Conservation (phyloP, 768 basidiomycete species). For the Paxillus involutus region DNA sequence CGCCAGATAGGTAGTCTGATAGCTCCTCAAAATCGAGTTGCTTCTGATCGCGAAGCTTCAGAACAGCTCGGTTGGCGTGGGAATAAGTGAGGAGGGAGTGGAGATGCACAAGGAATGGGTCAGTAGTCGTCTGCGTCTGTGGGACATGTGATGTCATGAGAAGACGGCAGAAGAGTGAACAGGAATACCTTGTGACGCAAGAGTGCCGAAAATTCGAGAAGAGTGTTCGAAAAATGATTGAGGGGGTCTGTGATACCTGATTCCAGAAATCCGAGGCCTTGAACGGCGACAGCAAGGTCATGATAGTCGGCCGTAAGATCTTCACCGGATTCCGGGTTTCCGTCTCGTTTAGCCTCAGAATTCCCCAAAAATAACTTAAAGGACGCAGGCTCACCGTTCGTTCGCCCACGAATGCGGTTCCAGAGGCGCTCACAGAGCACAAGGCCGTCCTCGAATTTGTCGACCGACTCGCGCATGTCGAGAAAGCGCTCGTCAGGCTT, state of each 20-base stretch:
- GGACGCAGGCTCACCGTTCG: constrained; percentile 69
- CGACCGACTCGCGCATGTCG: constrained; percentile 86
- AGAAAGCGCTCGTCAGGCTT: constrained; percentile 98
- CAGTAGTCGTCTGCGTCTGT: constrained; percentile 87
- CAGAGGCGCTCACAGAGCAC: constrained; percentile 78
- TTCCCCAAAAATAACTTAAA: constrained; percentile 33
- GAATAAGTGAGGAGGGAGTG: constrained; percentile 95
- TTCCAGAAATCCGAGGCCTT: constrained; percentile 96
- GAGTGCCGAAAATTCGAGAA: constrained; percentile 92
- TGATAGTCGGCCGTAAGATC: constrained; percentile 98
- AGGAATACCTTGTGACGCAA: constrained; percentile 72
- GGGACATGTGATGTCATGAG: neutral
- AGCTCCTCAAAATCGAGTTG: constrained; percentile 98
- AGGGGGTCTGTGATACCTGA: constrained; percentile 97
- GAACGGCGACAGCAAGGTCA: constrained; percentile 93
- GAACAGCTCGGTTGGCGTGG: constrained; percentile 87
- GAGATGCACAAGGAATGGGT: constrained; percentile 87
- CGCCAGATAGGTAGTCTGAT: constrained; percentile 90
- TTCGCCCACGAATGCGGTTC: constrained; percentile 73
- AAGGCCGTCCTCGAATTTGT: constrained; percentile 97
- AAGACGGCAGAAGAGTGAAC: neutral
- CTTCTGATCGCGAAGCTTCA: constrained; percentile 96
- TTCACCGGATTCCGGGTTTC: constrained; percentile 77
- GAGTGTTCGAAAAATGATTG: constrained; percentile 94
- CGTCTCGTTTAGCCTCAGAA: constrained; percentile 88